Evolutionary conservation across 139 green algal genomes (phyloP).

Genomic region (Trebouxia sp.): DNA sequence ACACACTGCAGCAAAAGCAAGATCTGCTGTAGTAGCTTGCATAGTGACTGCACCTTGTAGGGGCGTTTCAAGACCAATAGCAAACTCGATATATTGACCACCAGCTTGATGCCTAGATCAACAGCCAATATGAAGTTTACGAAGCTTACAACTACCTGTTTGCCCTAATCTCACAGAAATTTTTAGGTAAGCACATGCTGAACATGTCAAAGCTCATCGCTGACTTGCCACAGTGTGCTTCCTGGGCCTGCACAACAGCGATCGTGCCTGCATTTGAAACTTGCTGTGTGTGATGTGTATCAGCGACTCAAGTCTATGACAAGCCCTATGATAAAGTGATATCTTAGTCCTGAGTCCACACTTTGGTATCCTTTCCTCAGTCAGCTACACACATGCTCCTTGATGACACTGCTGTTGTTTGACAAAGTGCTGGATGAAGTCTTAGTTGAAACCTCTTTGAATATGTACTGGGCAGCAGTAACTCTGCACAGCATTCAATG

Average conservation of each 20-base stretch:
- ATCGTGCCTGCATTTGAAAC: background rate
- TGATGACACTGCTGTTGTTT: slow-evolving; percentile 11
- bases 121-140: slow-evolving; percentile 20
- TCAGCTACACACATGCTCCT: background rate
- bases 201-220: background rate
- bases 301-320: slow-evolving; percentile 7
- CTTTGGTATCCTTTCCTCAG: background rate
- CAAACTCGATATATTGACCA: slow-evolving; percentile 20
- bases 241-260: background rate
- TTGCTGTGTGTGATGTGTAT: slow-evolving; percentile 12
- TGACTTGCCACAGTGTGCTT: slow-evolving; percentile 10
- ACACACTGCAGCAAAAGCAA: slow-evolving; percentile 26
- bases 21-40: slow-evolving; percentile 22
- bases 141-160: slow-evolving; percentile 19
- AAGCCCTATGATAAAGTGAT: slow-evolving; percentile 18
- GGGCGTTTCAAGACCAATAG: slow-evolving; percentile 21
- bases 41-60: slow-evolving; percentile 25
- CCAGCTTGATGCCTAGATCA: slow-evolving; percentile 23
- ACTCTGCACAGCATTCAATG: slow-evolving; percentile 7
- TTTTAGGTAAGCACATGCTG: background rate
- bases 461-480: background rate
- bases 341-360: too few relatives aligned
- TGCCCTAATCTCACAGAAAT: background rate
- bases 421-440: slow-evolving; percentile 14
- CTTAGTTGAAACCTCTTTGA: background rate